A percentile compares a stretch with the other conserved stretches of the same genome.
These are phyloP conservation scores for Tranzscheliella williamsii DNA, from an alignment of 1,284 basidiomycete species.

Conservation along the genomic window DNA sequence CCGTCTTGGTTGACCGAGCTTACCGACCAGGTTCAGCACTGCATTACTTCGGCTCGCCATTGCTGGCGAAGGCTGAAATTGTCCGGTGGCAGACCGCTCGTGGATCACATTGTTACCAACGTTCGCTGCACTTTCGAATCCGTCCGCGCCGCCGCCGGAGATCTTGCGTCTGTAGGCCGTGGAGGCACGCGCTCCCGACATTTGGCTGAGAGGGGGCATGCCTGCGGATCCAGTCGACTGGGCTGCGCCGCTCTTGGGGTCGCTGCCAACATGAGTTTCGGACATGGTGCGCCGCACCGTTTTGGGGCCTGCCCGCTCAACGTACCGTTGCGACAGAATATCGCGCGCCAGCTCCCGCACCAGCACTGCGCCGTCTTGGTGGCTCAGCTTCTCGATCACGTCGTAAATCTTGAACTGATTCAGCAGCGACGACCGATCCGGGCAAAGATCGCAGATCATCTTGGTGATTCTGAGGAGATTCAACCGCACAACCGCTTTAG, in stretches of 20 bases:
- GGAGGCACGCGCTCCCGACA: constrained; percentile 22
- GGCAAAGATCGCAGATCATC: constrained; percentile 77
- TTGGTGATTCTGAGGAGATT: constrained; percentile 84
- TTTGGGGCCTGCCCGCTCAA: constrained; percentile 9
- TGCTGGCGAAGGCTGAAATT: constrained; percentile 2
- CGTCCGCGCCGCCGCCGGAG: constrained; percentile 16
- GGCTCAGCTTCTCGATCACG: constrained; percentile 42
- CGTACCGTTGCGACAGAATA: constrained; percentile 32
- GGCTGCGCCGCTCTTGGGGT: neutral
- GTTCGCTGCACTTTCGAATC: constrained; percentile 7
- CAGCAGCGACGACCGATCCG: constrained; percentile 59
- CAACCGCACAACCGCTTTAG: constrained; percentile 83
- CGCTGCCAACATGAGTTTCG: constrained; percentile 29
- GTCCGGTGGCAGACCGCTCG: constrained; percentile 18
- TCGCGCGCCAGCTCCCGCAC: constrained; percentile 65
- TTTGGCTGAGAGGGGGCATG: constrained; percentile 11
- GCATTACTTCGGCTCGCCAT: constrained; percentile 17
- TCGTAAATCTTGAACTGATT: constrained; percentile 45
- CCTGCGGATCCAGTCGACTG: constrained; percentile 2
- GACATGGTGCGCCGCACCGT: constrained; percentile 35
- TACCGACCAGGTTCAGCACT: constrained; percentile 24
- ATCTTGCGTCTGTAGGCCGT: constrained; percentile 36
- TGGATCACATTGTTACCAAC: constrained; percentile 26
- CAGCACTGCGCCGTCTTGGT: constrained; percentile 62
- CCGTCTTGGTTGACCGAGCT: constrained; percentile 24